These are phyloP conservation scores for Lenzites betulinus DNA, from an alignment of 768 basidiomycete genomes.

Conservation along the genomic window DNA sequence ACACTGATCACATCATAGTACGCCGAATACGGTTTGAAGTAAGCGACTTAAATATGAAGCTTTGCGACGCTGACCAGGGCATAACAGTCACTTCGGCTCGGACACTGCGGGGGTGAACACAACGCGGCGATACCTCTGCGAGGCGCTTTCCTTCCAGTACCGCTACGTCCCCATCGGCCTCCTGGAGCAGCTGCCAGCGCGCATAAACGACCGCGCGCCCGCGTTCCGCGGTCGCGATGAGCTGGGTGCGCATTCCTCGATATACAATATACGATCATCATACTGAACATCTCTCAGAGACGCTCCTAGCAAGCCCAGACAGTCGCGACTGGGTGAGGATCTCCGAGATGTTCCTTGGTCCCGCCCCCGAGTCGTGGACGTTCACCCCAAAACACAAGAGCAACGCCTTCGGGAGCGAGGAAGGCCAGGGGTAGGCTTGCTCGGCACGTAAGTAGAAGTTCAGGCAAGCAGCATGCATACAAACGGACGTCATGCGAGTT, in stretches of 20 bases:
- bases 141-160: constrained; percentile 94
- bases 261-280: constrained; percentile 3
- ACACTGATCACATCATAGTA: constrained; percentile 49
- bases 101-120: constrained; percentile 90
- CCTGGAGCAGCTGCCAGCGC: constrained; percentile 75
- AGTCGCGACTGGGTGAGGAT: constrained; percentile 91
- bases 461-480: not conserved
- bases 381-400: constrained; percentile 97
- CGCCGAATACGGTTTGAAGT: constrained; percentile 85
- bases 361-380: constrained; percentile 76
- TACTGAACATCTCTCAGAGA: constrained; percentile 53
- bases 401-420: constrained; percentile 64
- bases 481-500: not conserved
- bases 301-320: constrained; percentile 75
- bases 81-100: constrained; percentile 73
- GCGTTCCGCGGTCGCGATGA: constrained; percentile 87
- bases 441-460: not conserved
- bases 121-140: constrained; percentile 90
- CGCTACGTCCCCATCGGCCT: constrained; percentile 95
- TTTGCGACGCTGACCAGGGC: constrained; percentile 2
- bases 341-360: constrained; percentile 93
- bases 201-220: constrained; percentile 90
- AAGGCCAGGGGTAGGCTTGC: constrained; percentile 54
- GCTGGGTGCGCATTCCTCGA: constrained; percentile 51
- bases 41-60: constrained; percentile 18